Evolutionary conservation across 208 protist species (phyloP), one percentile per base, ranked within the genome.

Genomic region (Angomonas ambiguus): DNA sequence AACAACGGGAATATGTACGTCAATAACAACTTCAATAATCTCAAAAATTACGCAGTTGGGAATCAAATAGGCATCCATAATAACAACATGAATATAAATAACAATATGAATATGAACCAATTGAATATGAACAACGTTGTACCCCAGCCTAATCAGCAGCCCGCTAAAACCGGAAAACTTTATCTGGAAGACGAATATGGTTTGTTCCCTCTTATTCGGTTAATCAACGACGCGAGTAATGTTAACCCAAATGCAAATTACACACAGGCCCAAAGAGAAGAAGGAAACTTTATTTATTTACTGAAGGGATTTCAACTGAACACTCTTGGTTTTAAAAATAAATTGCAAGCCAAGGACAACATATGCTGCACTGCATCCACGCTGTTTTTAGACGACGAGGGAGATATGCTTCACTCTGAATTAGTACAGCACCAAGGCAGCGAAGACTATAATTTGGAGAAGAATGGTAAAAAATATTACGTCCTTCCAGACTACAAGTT

Each of bases 401-500:
- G 38, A 8, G 38, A 45, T 45, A 45, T 45, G 8, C 16, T 45
- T 8, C 38, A 45, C 38, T 16, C 8, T 16, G 38, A 45, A n/a
- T n/a, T 45, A 16, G 38, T n/a, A 16, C 38, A 45, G 38, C 38
- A 45, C 11, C 38, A 45, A 16, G 16, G 16, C 38, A 45, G 16
- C 38, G 38, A 45, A 16, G 16, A 45, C 11, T 45, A 45, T 45
- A 45, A 45, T 45, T 45, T 45, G 11, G 16, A 45, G 11, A 61
- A 88, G 25, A 84, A 85, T 51, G 69, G 74, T 20, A 79, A 82
- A 32, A 68, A 88, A 62, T 76, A 84, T 41, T 84, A 71, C 18
- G 79, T 94, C n/a, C 67, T 90, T 31, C 82, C 88, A 1, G 84
- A 92, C 66, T 89, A 82, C 61, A 77, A 82, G 55, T 85, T 92